These are phyloP conservation scores for Suillus paluster DNA, from an alignment of 768 basidiomycete genomes.

Conservation along the genomic window DNA sequence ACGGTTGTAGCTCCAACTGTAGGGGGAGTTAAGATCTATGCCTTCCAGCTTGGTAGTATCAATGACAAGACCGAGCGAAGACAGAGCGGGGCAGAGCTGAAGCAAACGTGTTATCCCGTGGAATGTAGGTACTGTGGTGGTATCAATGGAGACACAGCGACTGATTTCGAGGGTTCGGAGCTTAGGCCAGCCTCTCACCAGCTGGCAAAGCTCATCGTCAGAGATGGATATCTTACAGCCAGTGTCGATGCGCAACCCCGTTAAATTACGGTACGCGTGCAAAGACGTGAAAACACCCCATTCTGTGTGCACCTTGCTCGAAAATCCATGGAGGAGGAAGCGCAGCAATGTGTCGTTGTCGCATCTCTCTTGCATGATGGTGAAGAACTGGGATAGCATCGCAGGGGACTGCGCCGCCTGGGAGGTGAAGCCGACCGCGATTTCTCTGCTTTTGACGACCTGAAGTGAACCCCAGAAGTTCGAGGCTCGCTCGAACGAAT, in stretches of 20 bases:
- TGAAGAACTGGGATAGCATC: neutral
- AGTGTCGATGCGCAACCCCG: conserved; percentile 7
- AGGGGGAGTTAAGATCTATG: neutral
- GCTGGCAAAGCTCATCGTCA: conserved; percentile 18
- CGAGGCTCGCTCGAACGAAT: neutral
- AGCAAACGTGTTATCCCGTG: conserved; percentile 15
- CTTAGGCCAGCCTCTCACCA: conserved; percentile 23
- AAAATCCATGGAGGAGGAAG: neutral
- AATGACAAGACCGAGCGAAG: conserved; percentile 26
- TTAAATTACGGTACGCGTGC: neutral
- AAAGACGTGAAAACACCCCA: neutral
- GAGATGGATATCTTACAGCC: conserved; percentile 14
- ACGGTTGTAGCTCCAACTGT: neutral
- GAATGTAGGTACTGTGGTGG: conserved; percentile 23
- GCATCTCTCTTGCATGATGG: neutral
- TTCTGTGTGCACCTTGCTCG: neutral
- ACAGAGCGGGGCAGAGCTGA: conserved; percentile 18
- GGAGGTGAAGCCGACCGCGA: too few species aligned
- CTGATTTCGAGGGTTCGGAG: conserved; percentile 22
- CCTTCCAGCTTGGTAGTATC: conserved; percentile 12
- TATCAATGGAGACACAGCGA: conserved; percentile 18
- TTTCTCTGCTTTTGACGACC: neutral
- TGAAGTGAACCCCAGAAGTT: neutral
- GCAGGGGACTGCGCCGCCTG: neutral
- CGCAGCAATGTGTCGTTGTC: neutral